These are phyloP conservation scores for Trichoderma sp. DNA, from an alignment of 2,329 filamentous ascomycete species.

Conservation along the genomic window DNA sequence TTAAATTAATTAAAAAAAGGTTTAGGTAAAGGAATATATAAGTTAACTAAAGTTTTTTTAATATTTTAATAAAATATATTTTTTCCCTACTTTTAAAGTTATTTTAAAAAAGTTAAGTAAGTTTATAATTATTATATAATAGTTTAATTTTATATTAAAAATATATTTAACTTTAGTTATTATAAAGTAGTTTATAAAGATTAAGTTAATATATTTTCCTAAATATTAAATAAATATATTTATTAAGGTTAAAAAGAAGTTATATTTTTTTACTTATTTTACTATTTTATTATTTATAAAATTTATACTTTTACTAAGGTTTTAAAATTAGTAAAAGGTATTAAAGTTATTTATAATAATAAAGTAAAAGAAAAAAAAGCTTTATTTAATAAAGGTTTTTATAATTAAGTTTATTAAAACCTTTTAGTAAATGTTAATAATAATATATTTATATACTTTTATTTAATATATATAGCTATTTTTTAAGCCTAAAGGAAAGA, in stretches of 20 bases:
- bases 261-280: background rate
- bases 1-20: background rate
- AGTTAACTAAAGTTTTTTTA: background rate
- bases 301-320: no score
- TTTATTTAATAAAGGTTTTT: no score
- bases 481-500: no score
- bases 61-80: background rate
- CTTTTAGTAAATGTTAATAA: background rate
- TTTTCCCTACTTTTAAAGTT: background rate
- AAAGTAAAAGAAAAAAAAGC: no score
- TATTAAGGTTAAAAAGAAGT: no score
- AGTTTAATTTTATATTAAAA: background rate
- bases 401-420: no score
- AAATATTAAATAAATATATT: background rate
- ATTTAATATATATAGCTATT: background rate
- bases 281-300: no score
- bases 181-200: background rate
- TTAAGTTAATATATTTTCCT: no score
- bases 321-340: background rate
- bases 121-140: background rate
- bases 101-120: fast-evolving
- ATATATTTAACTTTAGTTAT: background rate
- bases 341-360: background rate
- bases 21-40: background rate
- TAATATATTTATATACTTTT: background rate